Conservation (phyloP, 2,329 filamentous ascomycete species). For the Aspergillus pseudotamarii region DNA sequence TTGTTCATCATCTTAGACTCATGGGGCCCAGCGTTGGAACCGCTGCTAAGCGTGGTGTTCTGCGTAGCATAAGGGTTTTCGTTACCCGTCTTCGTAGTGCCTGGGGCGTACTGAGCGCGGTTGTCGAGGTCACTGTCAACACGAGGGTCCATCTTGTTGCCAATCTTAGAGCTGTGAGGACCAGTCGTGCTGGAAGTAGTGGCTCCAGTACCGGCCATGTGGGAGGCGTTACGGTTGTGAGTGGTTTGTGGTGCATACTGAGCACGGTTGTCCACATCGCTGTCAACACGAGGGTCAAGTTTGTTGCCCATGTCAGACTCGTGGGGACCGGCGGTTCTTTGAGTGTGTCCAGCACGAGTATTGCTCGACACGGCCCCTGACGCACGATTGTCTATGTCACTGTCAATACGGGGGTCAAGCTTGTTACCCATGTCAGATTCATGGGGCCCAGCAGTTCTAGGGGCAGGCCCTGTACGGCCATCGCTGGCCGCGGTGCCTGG, state of each 20-base stretch:
- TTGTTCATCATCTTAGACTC: slow-evolving; percentile 28
- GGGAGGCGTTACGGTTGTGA: background rate
- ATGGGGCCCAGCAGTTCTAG: slow-evolving; percentile 3
- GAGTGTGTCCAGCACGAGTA: slow-evolving; percentile 14
- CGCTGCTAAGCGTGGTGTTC: background rate
- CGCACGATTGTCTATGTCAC: slow-evolving; percentile 27
- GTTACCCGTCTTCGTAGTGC: slow-evolving; percentile 18
- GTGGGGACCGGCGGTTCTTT: slow-evolving; percentile 19
- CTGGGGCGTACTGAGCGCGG: slow-evolving; percentile 24
- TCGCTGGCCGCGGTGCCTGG: slow-evolving; percentile 6
- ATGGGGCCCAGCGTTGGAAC: slow-evolving; percentile 22
- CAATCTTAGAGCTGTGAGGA: slow-evolving; percentile 21
- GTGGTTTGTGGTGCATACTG: slow-evolving; percentile 16
- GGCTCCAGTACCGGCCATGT: background rate
- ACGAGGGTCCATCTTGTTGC: slow-evolving; percentile 45
- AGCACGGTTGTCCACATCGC: slow-evolving; percentile 21
- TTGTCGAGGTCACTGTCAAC: slow-evolving; percentile 21
- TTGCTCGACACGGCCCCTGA: background rate
- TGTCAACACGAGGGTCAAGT: slow-evolving; percentile 35
- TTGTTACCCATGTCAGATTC: slow-evolving; percentile 35
- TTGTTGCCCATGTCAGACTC: slow-evolving; percentile 37
- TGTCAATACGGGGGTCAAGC: slow-evolving; percentile 37
- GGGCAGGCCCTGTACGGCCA: slow-evolving; percentile 15
- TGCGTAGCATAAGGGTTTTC: slow-evolving; percentile 14
- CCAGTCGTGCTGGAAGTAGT: slow-evolving; percentile 17